phyloP scores from a whole-genome alignment of 345 rosid genomes.

The Eucalyptus cloeziana region DNA sequence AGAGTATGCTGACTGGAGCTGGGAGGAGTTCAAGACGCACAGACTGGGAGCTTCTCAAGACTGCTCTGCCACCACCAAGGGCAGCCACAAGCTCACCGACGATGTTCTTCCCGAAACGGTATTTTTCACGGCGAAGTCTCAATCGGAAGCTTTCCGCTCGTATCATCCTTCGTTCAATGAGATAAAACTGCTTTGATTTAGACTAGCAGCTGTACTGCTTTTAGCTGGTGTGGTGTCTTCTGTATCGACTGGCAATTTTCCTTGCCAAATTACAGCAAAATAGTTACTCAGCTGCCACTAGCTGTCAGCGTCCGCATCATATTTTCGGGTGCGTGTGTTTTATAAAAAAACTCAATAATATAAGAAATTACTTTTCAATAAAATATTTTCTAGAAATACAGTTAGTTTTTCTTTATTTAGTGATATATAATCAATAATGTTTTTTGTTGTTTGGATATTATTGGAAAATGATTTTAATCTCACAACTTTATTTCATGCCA shows the following conservation, averaged over 20 bases:
- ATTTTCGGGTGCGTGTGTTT: neutral
- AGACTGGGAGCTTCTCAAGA: conserved; percentile 87
- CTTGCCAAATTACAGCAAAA: neutral
- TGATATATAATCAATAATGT: no score
- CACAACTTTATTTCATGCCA: no score
- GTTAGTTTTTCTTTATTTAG: no score
- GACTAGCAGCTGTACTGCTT: neutral
- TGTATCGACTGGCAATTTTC: neutral
- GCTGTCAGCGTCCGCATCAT: neutral
- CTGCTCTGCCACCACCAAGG: conserved; percentile 86
- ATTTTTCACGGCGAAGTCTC: neutral
- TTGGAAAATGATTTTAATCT: no score
- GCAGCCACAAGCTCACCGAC: conserved; percentile 60
- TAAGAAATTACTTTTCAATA: fast-evolving
- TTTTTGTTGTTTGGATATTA: no score
- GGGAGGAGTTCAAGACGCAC: conserved; percentile 78
- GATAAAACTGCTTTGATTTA: neutral
- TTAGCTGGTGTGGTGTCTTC: neutral
- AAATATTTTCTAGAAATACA: no score
- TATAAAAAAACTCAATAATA: no score
- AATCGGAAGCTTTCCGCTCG: neutral
- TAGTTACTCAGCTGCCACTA: neutral
- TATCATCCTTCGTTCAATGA: neutral
- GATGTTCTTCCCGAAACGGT: conserved; percentile 53
- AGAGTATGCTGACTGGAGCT: conserved; percentile 95